These are phyloP conservation scores for Paecilomyces niveus DNA, from an alignment of 2,329 filamentous ascomycete genomes.

Conservation along the genomic window DNA sequence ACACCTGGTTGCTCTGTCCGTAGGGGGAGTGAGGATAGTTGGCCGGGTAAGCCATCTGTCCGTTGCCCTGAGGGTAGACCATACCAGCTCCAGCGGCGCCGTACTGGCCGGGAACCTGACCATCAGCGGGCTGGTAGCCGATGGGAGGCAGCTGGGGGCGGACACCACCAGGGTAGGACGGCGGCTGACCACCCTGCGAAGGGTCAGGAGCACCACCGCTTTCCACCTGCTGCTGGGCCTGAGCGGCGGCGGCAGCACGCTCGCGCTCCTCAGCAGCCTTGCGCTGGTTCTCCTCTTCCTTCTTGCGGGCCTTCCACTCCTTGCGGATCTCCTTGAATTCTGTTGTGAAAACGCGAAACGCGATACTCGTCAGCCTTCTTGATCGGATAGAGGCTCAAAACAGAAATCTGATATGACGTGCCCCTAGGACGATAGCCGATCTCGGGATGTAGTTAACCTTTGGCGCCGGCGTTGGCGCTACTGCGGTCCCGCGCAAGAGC, in stretches of 20 bases:
- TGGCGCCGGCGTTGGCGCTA: constrained; percentile 43
- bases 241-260: constrained; percentile 56
- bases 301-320: constrained; percentile 98
- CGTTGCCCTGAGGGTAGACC: constrained; percentile 42
- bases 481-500: constrained; percentile 44
- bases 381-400: neutral
- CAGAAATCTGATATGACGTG: neutral
- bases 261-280: constrained; percentile 84
- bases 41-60: constrained; percentile 40
- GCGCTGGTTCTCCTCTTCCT: constrained; percentile 87
- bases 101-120: constrained; percentile 55
- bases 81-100: constrained; percentile 49
- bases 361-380: neutral
- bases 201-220: constrained; percentile 45
- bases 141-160: constrained; percentile 68
- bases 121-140: constrained; percentile 57
- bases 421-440: neutral
- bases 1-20: constrained; percentile 43
- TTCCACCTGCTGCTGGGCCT: constrained; percentile 41
- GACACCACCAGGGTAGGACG: constrained; percentile 43
- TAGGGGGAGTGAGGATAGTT: constrained; percentile 47
- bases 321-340: constrained; percentile 99
- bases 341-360: constrained; percentile 29
- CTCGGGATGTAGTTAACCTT: constrained; percentile 36
- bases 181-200: constrained; percentile 33